Base-by-base conservation (phyloP, 75 land plant species). In the Selaginella moellendorffii region DNA sequence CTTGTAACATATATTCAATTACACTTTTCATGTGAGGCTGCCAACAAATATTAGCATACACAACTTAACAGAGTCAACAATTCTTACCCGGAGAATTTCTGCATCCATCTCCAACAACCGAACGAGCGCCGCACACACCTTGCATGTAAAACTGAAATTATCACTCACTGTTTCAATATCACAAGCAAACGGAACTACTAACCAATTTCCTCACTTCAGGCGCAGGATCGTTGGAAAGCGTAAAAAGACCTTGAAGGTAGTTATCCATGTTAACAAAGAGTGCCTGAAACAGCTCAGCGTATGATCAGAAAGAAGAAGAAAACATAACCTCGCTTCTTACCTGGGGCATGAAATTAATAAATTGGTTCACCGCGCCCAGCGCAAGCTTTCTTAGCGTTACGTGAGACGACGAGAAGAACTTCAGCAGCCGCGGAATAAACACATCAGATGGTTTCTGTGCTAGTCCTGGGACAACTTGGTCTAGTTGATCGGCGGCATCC, bases 171-270 rank as follows among this genome's bases (percentile, higher is more conserved):
- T 1, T 20, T 63, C 29, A 28, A n/a, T n/a, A n/a, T n/a, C n/a
- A n/a, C n/a, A n/a, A n/a, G n/a, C n/a, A n/a, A 28, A 27, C 8
- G 30, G 27, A 51, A 21, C 12, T 5, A 14, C 24, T 68, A 58
- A 93, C 98, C 96, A 93, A 65, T 78, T 93, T 93, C 29, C 98
- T 77, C 19, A 93, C 96, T 53, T 93, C 98, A 26, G 90, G 58
- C 25, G 82, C 31, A 65, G 90, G 63, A 68, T 93, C 98, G 72
- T 79, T 67, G 24, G 98, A 84, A 52, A 89, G 87, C 46, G 63
- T 30, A 82, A 93, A 93, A 25, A 93, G 78, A 65, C 96, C 98
- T 62, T 89, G 96, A 17, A 89, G 85, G 62, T 81, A 93, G 24
- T 77, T 80, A 68, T 88, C 98, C 96, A 93, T 93, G 64, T 95